phyloP scores from a whole-genome alignment of 768 basidiomycete species.

The Crepidotus variabilis region DNA sequence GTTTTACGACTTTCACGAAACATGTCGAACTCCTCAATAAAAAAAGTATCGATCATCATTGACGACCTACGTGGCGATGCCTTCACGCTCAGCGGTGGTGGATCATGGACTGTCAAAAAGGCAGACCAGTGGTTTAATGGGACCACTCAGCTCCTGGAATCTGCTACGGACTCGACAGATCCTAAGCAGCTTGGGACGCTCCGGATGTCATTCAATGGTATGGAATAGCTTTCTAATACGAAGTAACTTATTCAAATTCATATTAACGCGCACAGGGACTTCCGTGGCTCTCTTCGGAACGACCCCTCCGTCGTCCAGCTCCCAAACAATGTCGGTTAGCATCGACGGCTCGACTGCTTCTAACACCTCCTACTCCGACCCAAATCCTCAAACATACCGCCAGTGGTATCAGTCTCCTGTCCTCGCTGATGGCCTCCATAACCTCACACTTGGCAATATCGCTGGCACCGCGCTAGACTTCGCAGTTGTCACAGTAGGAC shows the following conservation, averaged over 20 bases:
- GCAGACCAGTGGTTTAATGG: conserved; percentile 18
- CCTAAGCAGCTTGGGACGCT: conserved; percentile 9
- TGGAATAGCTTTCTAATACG: background rate
- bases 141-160: conserved; percentile 11
- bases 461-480: conserved; percentile 21
- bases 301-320: conserved; percentile 1
- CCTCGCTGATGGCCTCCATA: conserved; percentile 21
- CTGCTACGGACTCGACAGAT: conserved; percentile 5
- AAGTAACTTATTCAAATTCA: background rate
- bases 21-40: background rate
- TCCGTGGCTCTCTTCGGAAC: conserved; percentile 20
- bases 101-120: conserved; percentile 10
- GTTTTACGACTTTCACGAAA: background rate
- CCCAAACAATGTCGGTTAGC: conserved; percentile 16
- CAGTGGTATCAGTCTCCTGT: conserved; percentile 25
- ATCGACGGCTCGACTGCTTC: conserved; percentile 19
- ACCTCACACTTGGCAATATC: conserved; percentile 17
- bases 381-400: conserved; percentile 19
- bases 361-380: conserved; percentile 19
- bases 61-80: conserved; percentile 15
- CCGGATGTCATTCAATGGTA: conserved; percentile 16
- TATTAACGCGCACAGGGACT: conserved; percentile 13
- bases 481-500: conserved; percentile 19
- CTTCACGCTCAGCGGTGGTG: conserved; percentile 10
- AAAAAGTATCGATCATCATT: conserved; percentile 6